These are phyloP conservation scores for Scenedesmus sp. DNA, from an alignment of 163 green algal genomes.

Conservation along the genomic window DNA sequence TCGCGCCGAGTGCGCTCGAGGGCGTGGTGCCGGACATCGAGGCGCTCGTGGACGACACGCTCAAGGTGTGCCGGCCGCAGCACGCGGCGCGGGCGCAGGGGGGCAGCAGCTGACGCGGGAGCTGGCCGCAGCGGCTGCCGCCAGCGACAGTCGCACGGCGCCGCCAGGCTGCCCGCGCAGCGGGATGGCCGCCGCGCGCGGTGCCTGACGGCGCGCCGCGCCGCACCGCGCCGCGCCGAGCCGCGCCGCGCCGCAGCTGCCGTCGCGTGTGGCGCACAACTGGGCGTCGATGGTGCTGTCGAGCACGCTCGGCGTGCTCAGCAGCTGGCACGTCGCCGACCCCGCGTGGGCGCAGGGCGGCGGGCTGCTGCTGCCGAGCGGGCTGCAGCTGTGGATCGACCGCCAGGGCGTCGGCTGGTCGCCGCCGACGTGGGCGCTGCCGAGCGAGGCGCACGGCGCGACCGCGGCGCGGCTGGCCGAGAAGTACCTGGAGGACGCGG, in stretches of 20 bases:
- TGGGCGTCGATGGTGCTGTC: slow-evolving; percentile 39
- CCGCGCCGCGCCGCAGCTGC: slow-evolving; percentile 1
- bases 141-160: too few relatives aligned
- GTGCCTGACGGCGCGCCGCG: too few relatives aligned
- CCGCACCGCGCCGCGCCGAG: not conserved
- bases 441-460: not conserved
- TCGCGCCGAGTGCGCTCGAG: not conserved
- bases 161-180: too few relatives aligned
- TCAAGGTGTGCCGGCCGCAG: slow-evolving; percentile 34
- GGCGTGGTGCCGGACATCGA: slow-evolving; percentile 27
- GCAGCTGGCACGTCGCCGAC: slow-evolving; percentile 8
- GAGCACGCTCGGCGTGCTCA: slow-evolving; percentile 21
- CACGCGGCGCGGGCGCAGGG: too few relatives aligned
- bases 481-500: slow-evolving; percentile 38
- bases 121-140: too few relatives aligned
- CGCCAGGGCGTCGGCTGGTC: slow-evolving; percentile 35
- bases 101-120: too few relatives aligned
- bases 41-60: slow-evolving; percentile 8
- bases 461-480: slow-evolving; percentile 24
- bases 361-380: slow-evolving; percentile 14
- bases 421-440: slow-evolving; percentile 12
- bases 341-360: slow-evolving; percentile 10
- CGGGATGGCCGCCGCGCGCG: too few relatives aligned
- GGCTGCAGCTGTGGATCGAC: slow-evolving; percentile 43
- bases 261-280: slow-evolving; percentile 11